phyloP scores from a whole-genome alignment of 805 yeast genomes.

The Sungouiozyma intestinalis region DNA sequence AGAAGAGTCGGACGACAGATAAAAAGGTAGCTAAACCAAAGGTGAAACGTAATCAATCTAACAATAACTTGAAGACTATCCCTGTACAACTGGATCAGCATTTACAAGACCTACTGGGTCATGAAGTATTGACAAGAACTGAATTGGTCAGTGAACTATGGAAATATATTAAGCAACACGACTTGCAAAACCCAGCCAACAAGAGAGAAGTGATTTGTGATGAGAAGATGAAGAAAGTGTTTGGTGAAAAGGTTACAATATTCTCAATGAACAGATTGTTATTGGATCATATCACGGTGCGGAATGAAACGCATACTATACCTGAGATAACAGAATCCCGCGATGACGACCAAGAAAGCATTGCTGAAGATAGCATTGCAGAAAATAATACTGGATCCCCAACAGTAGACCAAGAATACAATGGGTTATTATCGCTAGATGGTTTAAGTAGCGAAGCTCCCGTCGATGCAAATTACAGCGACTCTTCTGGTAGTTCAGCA shows the following conservation, averaged over 20 bases:
- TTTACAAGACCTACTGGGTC: conserved; percentile 39
- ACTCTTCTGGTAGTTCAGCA: background rate
- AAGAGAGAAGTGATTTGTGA: conserved; percentile 57
- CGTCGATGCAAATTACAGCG: background rate
- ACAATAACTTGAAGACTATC: conserved; percentile 8
- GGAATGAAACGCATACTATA: background rate
- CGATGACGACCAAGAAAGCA: conserved; percentile 31
- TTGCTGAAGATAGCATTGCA: background rate
- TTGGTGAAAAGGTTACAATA: conserved; percentile 50
- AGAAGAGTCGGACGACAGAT: background rate
- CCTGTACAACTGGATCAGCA: conserved; percentile 41
- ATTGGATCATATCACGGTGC: conserved; percentile 35
- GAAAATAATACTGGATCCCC: background rate
- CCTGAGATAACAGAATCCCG: background rate
- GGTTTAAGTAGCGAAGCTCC: background rate
- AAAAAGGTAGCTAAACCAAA: conserved; percentile 2
- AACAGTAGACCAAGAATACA: background rate
- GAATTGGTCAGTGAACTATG: conserved; percentile 59
- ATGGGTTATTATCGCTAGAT: background rate
- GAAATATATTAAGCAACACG: conserved; percentile 54
- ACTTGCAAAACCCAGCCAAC: conserved; percentile 59
- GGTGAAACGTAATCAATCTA: conserved; percentile 1
- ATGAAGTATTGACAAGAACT: conserved; percentile 43
- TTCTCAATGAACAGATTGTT: conserved; percentile 48
- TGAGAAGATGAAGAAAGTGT: conserved; percentile 42